phyloP scores from a whole-genome alignment of 129 eudicot genomes.

The Escallonia rubra region DNA sequence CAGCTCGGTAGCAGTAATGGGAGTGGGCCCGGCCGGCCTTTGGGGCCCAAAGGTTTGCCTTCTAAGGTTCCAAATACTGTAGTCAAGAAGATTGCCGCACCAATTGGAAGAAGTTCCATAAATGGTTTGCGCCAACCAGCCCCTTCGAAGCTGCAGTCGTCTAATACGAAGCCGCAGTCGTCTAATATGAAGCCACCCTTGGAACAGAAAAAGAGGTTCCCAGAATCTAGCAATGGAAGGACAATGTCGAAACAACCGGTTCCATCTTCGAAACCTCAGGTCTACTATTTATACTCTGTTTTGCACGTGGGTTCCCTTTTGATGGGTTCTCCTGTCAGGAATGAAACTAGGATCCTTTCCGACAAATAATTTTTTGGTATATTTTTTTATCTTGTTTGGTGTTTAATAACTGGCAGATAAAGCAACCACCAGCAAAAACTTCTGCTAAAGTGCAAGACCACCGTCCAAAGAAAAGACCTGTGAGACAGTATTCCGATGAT shows the following conservation, averaged over 20 bases:
- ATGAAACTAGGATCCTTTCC: no score
- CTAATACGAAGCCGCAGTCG: conserved; percentile 37
- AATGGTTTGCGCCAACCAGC: conserved; percentile 34
- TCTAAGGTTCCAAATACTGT: conserved; percentile 25
- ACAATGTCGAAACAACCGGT: conserved; percentile 30
- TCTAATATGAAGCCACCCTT: conserved; percentile 33
- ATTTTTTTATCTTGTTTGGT: not conserved
- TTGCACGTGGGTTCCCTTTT: not conserved
- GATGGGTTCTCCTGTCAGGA: no score
- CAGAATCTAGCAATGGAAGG: conserved; percentile 32
- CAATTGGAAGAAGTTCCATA: conserved; percentile 33
- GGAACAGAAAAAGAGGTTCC: conserved; percentile 32
- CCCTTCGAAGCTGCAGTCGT: conserved; percentile 25
- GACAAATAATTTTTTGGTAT: not conserved
- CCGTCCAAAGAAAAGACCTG: conserved; percentile 51
- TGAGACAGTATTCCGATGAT: conserved; percentile 28
- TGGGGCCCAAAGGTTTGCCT: conserved; percentile 38
- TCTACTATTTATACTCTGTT: conserved; percentile 5
- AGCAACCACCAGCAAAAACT: conserved; percentile 32
- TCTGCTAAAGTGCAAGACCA: conserved; percentile 26
- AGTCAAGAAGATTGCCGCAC: conserved; percentile 31
- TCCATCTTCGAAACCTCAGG: conserved; percentile 64
- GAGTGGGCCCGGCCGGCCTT: conserved; percentile 72
- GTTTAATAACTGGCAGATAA: conserved; percentile 39
- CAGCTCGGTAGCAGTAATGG: conserved; percentile 53